Conservation (phyloP, 345 rosid species). For the Hevea brasiliensis region DNA sequence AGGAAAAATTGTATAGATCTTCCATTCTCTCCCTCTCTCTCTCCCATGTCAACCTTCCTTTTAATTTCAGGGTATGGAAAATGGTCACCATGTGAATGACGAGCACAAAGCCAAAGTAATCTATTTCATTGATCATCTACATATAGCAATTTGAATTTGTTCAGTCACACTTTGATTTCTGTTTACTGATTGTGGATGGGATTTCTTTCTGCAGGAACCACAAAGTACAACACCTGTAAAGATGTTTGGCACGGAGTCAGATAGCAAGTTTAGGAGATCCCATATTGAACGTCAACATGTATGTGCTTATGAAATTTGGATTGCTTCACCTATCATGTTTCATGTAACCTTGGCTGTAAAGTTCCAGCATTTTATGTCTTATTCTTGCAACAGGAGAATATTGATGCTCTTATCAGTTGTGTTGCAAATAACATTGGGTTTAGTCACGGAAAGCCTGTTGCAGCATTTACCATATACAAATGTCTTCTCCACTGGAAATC, state of each 20-base stretch:
- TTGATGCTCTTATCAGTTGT: slow-evolving; percentile 80
- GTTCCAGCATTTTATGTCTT: slow-evolving; percentile 16
- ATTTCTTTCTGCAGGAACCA: slow-evolving; percentile 55
- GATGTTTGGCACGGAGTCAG: slow-evolving; percentile 59
- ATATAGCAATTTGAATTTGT: background rate
- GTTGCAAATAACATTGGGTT: slow-evolving; percentile 72
- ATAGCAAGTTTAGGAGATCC: slow-evolving; percentile 66
- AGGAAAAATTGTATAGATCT: slow-evolving; percentile 1
- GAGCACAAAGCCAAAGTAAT: slow-evolving; percentile 59
- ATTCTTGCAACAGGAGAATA: slow-evolving; percentile 65
- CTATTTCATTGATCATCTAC: slow-evolving; percentile 20
- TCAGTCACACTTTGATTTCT: slow-evolving; percentile 2
- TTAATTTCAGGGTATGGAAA: slow-evolving; percentile 67
- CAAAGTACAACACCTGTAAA: slow-evolving; percentile 62
- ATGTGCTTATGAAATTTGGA: slow-evolving; percentile 24
- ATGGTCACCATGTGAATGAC: slow-evolving; percentile 71
- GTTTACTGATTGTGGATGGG: slow-evolving; percentile 11
- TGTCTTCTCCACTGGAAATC: slow-evolving; percentile 98
- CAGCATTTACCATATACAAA: slow-evolving; percentile 91
- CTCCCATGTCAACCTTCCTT: slow-evolving; percentile 4
- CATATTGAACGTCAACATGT: slow-evolving; percentile 85
- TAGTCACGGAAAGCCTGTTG: slow-evolving; percentile 84
- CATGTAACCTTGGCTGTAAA: slow-evolving; percentile 13
- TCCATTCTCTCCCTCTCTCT: background rate
- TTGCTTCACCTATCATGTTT: slow-evolving; percentile 17